Percentiles rank a stretch among this genome's conserved stretches.
Conservation (phyloP, 352 stramenopile species). For the Phytophthora multivora region DNA sequence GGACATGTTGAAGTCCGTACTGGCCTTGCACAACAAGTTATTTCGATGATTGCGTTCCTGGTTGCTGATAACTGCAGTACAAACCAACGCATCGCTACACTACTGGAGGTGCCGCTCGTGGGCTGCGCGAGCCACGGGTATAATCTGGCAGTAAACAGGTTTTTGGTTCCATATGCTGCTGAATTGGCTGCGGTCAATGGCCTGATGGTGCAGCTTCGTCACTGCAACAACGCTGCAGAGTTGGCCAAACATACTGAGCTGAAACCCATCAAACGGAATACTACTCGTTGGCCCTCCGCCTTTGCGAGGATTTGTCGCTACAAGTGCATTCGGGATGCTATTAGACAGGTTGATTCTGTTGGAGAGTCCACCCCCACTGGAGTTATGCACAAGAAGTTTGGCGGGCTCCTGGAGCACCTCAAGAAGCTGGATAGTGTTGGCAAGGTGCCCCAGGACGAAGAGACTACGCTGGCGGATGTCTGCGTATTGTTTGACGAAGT, state of each 20-base stretch:
- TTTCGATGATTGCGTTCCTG: slow-evolving; percentile 9
- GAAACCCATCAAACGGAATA: slow-evolving; percentile 12
- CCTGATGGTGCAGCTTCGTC: slow-evolving; percentile 11
- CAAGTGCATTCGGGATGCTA: background rate
- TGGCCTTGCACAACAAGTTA: slow-evolving; percentile 8
- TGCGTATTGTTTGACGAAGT: too few species aligned
- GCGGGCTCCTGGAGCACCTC: too few species aligned
- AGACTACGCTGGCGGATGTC: too few species aligned
- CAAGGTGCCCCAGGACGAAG: too few species aligned
- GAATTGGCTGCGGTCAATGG: background rate
- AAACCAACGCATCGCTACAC: slow-evolving; percentile 4
- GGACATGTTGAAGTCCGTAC: slow-evolving; percentile 12
- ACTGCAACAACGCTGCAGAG: slow-evolving; percentile 6
- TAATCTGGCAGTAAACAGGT: slow-evolving; percentile 5
- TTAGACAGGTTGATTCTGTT: slow-evolving; percentile 10
- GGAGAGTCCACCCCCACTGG: too few species aligned
- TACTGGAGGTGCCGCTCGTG: background rate
- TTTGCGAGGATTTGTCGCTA: slow-evolving; percentile 5
- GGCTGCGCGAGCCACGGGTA: slow-evolving; percentile 4
- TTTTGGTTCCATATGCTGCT: background rate
- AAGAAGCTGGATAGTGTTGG: too few species aligned
- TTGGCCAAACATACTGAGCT: slow-evolving; percentile 5
- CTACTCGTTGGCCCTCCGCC: background rate
- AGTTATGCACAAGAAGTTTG: too few species aligned
- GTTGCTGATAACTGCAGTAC: slow-evolving; percentile 2